These are phyloP conservation scores for Gaeumannomyces tritici DNA, from an alignment of 2,329 filamentous ascomycete species.

Conservation along the genomic window DNA sequence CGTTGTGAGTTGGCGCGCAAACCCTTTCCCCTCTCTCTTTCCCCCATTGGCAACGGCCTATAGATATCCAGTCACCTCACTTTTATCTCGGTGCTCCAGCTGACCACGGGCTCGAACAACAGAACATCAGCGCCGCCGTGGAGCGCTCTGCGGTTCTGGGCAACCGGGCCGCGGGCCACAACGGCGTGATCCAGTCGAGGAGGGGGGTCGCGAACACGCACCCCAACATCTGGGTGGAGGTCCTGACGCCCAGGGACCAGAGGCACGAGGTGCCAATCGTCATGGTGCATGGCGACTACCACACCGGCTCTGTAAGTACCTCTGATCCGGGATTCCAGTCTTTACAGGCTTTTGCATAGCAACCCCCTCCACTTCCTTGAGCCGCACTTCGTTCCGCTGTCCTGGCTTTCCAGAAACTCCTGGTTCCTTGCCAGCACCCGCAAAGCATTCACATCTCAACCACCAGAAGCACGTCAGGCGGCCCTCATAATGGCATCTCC, in stretches of 20 bases:
- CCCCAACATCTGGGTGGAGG: background rate
- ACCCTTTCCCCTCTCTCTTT: background rate
- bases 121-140: background rate
- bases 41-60: background rate
- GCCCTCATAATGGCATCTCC: background rate
- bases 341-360: background rate
- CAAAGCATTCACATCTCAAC: background rate
- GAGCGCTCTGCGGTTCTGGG: background rate
- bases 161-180: background rate
- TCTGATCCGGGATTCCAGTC: background rate
- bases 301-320: conserved; percentile 5
- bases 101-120: background rate
- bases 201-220: background rate
- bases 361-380: background rate
- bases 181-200: background rate
- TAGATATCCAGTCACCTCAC: background rate
- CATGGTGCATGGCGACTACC: conserved; percentile 8
- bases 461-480: background rate
- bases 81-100: background rate
- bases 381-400: background rate
- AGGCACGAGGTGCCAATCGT: conserved; percentile 2
- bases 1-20: background rate
- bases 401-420: too few relatives aligned
- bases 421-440: too few relatives aligned
- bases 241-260: background rate